Conservation (phyloP, 2,329 filamentous ascomycete genomes). For the Bisporella sp. region DNA sequence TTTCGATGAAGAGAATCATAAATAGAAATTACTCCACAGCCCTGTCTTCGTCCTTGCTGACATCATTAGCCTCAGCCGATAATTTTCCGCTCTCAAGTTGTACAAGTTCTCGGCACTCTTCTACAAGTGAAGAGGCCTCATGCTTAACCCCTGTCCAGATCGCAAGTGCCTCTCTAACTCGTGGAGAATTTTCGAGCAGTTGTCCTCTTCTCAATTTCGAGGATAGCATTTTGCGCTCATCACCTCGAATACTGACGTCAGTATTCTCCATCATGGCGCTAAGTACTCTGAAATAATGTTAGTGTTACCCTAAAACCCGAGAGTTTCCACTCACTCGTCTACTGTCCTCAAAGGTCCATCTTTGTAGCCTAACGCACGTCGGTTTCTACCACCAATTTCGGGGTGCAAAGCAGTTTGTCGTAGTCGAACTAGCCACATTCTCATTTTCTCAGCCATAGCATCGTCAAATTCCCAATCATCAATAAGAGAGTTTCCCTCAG, state of each 20-base stretch:
- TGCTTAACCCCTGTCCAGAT: constrained; percentile 58
- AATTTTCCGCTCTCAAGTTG: constrained; percentile 34
- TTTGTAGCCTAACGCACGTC: constrained; percentile 54
- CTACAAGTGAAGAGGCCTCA: constrained; percentile 45
- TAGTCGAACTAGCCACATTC: constrained; percentile 57
- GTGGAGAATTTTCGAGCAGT: constrained; percentile 66
- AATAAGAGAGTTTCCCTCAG: constrained; percentile 38
- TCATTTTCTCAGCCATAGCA: constrained; percentile 61
- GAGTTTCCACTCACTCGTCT: constrained; percentile 42
- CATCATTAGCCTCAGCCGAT: neutral
- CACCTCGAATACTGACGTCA: constrained; percentile 55
- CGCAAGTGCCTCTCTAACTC: constrained; percentile 50
- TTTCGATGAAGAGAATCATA: neutral
- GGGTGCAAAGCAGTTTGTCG: constrained; percentile 83
- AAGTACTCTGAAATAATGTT: no score
- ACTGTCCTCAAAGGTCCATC: constrained; percentile 70
- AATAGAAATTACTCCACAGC: constrained; percentile 23
- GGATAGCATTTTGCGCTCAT: constrained; percentile 61
- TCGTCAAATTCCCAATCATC: constrained; percentile 58
- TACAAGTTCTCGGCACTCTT: constrained; percentile 58
- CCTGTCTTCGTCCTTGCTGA: no score
- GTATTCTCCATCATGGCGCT: constrained; percentile 81
- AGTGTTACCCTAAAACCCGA: no score
- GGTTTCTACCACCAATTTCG: constrained; percentile 64
- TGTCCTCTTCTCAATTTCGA: constrained; percentile 66